Base-by-base conservation (phyloP, 2,329 filamentous ascomycete genomes). In the Chaetomiaceae sp. region DNA sequence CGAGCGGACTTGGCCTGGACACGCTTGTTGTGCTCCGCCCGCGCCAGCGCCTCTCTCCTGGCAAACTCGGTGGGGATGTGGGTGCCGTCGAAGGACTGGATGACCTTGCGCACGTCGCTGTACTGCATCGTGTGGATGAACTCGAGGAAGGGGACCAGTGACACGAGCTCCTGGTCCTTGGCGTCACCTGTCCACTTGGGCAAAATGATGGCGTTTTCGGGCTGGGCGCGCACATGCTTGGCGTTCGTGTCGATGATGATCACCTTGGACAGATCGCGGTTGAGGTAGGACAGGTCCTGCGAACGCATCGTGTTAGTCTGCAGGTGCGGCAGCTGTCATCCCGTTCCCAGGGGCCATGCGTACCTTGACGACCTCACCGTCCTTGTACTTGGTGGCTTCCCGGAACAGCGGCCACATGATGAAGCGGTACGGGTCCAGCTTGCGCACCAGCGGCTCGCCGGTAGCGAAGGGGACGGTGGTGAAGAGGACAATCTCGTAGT, bases 401-500 rank as follows among this genome's bases (percentile, higher is more conserved):
- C 93, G 81, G 74, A 88, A 97, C 38, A 98, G 73, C 2, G 90
- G 89, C 86, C 89, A 97, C 71, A 90, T 85, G 65, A 97, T 89
- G 65, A 97, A 88, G 60, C 85, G 87, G 75, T 86, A 97, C 29
- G 91, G 93, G 63, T 98, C 93, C 50, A 98, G 74, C 69, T 98
- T 98, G 60, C 88, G 83, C 56, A 96, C 80, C 42, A 98, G 78
- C 19, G 88, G 88, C 57, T 96, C 89, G 22, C 83, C 91, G 63
- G 88, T 85, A 61, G 81, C 83, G 60, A 83, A 88, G 1, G 91
- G 89, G 38, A 93, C 84, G 32, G 80, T 87, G 26, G 93, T 98
- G 71, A 97, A 98, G 54, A 98, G 81, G 42, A 97, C 93, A 45
- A 98, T 75, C 67, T 98, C 93, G 64, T 96, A 98, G 75, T 98